A percentile compares a stretch with the other conserved stretches of the same genome.
Evolutionary conservation across 106 monocot genomes (phyloP).

Genomic region (Acanthochlamys bracteata): DNA sequence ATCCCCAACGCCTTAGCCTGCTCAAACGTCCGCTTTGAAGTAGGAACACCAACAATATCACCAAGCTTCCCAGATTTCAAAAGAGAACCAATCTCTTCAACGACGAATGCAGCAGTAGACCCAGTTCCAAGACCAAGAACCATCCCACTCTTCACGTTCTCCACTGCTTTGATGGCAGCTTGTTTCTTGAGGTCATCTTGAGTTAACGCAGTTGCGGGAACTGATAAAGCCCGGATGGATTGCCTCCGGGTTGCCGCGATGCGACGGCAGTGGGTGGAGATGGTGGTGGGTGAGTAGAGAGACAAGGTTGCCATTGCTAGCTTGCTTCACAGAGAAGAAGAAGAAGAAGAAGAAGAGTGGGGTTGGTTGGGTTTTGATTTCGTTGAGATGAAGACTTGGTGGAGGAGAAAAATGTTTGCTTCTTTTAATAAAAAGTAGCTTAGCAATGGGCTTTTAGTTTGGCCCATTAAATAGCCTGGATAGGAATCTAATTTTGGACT

Average conservation of each 20-base stretch:
- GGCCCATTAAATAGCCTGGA: too few species aligned
- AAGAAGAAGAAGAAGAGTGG: conserved; percentile 1
- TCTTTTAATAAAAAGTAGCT: too few species aligned
- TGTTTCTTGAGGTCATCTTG: conserved; percentile 96
- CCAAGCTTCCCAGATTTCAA: conserved; percentile 54
- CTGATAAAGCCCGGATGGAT: conserved; percentile 27
- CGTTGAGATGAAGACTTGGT: neutral
- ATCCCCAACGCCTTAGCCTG: conserved; percentile 87
- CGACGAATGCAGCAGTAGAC: conserved; percentile 94
- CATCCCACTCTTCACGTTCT: conserved; percentile 86
- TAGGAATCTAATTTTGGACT: too few species aligned
- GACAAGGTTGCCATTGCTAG: conserved; percentile 8
- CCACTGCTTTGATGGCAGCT: conserved; percentile 88
- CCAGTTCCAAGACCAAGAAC: conserved; percentile 97
- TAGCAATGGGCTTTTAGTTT: too few species aligned
- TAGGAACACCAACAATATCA: conserved; percentile 85
- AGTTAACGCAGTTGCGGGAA: conserved; percentile 34
- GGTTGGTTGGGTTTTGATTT: neutral
- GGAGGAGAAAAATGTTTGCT: neutral
- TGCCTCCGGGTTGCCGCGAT: neutral
- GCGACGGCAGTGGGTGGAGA: conserved; percentile 4
- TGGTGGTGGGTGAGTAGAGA: neutral
- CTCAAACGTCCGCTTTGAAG: conserved; percentile 90
- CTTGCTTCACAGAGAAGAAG: conserved; percentile 1
- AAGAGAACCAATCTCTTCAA: conserved; percentile 81